Base-by-base conservation (phyloP, 1,139 yeast species). In the Pichia sp. region DNA sequence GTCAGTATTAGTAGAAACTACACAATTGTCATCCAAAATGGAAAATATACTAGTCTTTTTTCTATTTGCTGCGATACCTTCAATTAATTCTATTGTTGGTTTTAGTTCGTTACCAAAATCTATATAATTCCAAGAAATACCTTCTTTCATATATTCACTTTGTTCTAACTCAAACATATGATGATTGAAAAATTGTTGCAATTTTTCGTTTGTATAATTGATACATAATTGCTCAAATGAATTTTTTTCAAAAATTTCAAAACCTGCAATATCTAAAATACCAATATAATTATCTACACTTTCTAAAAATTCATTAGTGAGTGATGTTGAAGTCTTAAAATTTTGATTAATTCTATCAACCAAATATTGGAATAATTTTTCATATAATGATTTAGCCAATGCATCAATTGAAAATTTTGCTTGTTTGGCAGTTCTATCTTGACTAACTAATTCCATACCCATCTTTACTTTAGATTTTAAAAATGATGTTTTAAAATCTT, bases 61-160 rank as follows among this genome's bases (percentile, higher is more conserved):
- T 27, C 45, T 48, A 25, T 51, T 40, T 27, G 64, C 65, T 29
- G 73, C 63, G 56, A 76, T 79, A 2, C 73, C 69, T 64, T 92
- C 98, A 47, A 94, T 89, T 47, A 94, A 71, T 56, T 92, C 95
- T 41, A 94, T 92, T 0, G 98, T 92, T 26, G 95, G 95, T 62
- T 92, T 96, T 45, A 92, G 70, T 62, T 94, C 97, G 52, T 83
- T 87, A n/a, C 98, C 98, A 65, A 89, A 94, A 63, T 94, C 98
- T 41, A 90, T 84, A 54, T 86, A 94, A 56, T 89, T 84, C 99
- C 99, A 94, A 53, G 87, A 90, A 47, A 94, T 92, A 54, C 89
- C 87, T 66, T 94, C 98, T 47, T 89, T 77, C 50, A 90, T 68
- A 59, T 94, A 94, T 65, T 94, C 98, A 60, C 90, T 90, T 65